Evolutionary conservation across 208 protist genomes (phyloP).

Genomic region (Novymonas esmeraldas): DNA sequence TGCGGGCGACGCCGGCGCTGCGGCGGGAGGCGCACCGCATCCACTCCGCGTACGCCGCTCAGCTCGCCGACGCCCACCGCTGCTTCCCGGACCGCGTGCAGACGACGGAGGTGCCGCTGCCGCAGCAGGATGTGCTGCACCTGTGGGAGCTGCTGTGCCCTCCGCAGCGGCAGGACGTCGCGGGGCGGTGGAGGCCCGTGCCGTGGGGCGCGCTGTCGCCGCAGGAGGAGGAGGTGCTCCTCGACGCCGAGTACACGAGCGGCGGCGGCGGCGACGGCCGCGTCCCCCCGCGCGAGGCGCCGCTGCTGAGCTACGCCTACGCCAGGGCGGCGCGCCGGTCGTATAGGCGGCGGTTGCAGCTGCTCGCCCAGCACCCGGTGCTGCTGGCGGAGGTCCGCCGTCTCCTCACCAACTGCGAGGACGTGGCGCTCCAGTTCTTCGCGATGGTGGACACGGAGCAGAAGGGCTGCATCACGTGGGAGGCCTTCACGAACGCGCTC

Average conservation of each 20-base stretch:
- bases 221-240: slow-evolving; percentile 42
- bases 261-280: not conserved
- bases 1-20: slow-evolving; percentile 27
- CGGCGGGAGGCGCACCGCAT: slow-evolving; percentile 17
- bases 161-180: slow-evolving; percentile 22
- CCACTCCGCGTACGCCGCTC: slow-evolving; percentile 14
- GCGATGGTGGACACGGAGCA: slow-evolving; percentile 61
- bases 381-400: slow-evolving; percentile 31
- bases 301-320: slow-evolving; percentile 21
- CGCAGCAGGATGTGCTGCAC: slow-evolving; percentile 15
- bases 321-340: slow-evolving; percentile 20
- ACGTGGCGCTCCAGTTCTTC: slow-evolving; percentile 58
- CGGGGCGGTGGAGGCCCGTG: slow-evolving; percentile 30
- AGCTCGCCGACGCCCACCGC: slow-evolving; percentile 26
- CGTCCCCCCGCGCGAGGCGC: not conserved
- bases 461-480: slow-evolving; percentile 66
- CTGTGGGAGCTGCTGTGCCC: slow-evolving; percentile 36
- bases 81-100: slow-evolving; percentile 23
- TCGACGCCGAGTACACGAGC: slow-evolving; percentile 23
- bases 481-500: slow-evolving; percentile 64
- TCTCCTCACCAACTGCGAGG: slow-evolving; percentile 46
- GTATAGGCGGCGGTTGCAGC: slow-evolving; percentile 41
- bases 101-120: slow-evolving; percentile 29
- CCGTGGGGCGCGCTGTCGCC: slow-evolving; percentile 41
- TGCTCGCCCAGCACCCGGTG: slow-evolving; percentile 27